Percentiles rank a stretch among this genome's conserved stretches.
Conservation (phyloP, 495 filamentous ascomycete species). For the Tuber brumale region DNA sequence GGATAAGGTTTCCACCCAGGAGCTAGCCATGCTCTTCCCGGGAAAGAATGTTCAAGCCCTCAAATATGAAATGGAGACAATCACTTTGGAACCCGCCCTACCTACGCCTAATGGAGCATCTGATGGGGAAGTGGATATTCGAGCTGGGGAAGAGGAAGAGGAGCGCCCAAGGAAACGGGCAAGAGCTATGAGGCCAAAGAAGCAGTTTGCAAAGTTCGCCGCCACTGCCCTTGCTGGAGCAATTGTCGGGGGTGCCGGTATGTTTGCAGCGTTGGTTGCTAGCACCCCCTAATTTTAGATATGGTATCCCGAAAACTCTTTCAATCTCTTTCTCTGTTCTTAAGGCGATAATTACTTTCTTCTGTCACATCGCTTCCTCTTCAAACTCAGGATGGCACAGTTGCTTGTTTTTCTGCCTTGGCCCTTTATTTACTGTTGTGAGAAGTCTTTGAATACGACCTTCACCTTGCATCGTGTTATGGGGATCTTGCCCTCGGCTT, state of each 20-base stretch:
- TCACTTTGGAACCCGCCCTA: neutral
- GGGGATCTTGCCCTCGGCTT: neutral
- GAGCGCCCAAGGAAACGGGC: slow-evolving; percentile 31
- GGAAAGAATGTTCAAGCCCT: neutral
- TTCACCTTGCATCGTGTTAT: neutral
- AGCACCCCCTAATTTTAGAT: slow-evolving; percentile 21
- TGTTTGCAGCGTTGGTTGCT: slow-evolving; percentile 48
- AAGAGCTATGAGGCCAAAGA: slow-evolving; percentile 18
- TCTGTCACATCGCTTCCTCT: slow-evolving; percentile 4
- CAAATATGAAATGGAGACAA: neutral
- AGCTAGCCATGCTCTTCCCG: neutral
- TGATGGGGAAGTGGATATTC: slow-evolving; percentile 14
- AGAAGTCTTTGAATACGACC: neutral
- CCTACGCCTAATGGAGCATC: slow-evolving; percentile 20
- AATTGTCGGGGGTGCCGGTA: slow-evolving; percentile 49
- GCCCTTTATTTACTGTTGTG: neutral
- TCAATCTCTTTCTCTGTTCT: neutral
- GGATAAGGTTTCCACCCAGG: neutral
- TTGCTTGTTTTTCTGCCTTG: neutral
- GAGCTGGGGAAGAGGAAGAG: slow-evolving; percentile 11
- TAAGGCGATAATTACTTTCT: neutral
- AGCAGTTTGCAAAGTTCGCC: slow-evolving; percentile 44
- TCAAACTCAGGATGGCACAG: neutral
- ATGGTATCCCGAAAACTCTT: neutral
- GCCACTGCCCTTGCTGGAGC: slow-evolving; percentile 47